Percentiles rank a stretch among this genome's conserved stretches.
Conservation (phyloP, 805 yeast genomes). For the Cyberlindnera japonica region DNA sequence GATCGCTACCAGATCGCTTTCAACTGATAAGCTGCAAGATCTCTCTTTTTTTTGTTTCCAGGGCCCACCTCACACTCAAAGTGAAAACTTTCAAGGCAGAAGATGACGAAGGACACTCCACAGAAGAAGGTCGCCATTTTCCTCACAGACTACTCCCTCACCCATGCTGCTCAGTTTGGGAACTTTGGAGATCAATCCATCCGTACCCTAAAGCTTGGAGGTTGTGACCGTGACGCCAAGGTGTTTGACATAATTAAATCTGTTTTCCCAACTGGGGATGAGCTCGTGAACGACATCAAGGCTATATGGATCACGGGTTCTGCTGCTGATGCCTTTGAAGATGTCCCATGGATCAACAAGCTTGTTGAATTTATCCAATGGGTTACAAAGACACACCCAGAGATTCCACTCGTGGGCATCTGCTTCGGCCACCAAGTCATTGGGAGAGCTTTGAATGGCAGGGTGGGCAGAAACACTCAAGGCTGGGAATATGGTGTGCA, state of each 20-base stretch:
- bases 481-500: constrained; percentile 77
- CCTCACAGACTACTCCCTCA: constrained; percentile 21
- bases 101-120: constrained; percentile 12
- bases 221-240: constrained; percentile 22
- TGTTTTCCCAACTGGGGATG: constrained; percentile 27
- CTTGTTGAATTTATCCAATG: constrained; percentile 35
- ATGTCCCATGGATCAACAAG: constrained; percentile 39
- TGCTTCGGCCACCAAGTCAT: constrained; percentile 89
- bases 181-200: constrained; percentile 50
- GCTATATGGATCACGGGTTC: constrained; percentile 56
- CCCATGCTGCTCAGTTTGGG: constrained; percentile 31
- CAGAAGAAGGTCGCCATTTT: constrained; percentile 21
- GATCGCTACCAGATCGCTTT: too few species aligned
- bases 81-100: too few species aligned
- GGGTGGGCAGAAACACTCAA: constrained; percentile 49
- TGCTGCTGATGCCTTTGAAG: constrained; percentile 42
- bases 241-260: constrained; percentile 37
- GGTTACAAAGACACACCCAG: constrained; percentile 1
- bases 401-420: constrained; percentile 55
- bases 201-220: constrained; percentile 30
- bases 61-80: too few species aligned
- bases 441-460: constrained; percentile 60
- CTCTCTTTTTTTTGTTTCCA: too few species aligned
- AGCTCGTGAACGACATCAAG: constrained; percentile 26
- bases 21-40: background rate